A percentile compares a stretch with the other conserved stretches of the same genome.
These are phyloP conservation scores for Corymbia citriodora DNA, from an alignment of 441 rosid species.

Conservation along the genomic window DNA sequence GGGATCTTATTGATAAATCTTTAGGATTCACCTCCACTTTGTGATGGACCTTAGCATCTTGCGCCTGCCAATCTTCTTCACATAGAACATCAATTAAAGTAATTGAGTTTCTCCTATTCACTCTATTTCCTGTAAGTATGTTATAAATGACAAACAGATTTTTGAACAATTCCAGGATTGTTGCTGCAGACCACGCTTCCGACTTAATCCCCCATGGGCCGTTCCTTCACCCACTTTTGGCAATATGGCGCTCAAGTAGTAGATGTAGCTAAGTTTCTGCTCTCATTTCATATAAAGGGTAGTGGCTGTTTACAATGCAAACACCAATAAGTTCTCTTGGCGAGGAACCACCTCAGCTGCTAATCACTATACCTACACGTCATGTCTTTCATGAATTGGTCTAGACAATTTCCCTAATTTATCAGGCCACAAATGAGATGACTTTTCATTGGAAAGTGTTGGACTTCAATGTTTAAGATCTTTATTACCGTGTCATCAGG, in stretches of 20 bases:
- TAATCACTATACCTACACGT: not conserved
- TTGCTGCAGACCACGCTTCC: not conserved
- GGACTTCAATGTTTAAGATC: not conserved
- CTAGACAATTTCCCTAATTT: not conserved
- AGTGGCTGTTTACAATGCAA: not conserved
- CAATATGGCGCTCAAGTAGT: not conserved
- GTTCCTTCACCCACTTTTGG: not conserved
- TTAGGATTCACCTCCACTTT: not conserved
- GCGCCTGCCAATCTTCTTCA: not conserved
- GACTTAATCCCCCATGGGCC: not conserved
- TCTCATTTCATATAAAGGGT: not conserved
- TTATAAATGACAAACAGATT: not conserved
- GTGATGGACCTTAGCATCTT: not conserved
- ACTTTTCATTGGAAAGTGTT: not conserved
- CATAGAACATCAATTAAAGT: not conserved
- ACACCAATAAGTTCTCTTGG: not conserved
- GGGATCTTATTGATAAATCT: not conserved
- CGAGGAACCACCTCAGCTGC: not conserved
- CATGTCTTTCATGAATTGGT: not conserved
- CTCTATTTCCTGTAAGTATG: not conserved
- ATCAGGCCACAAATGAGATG: not conserved
- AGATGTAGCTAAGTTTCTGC: not conserved
- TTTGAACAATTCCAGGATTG: not conserved
- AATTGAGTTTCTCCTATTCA: not conserved
- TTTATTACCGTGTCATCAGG: not conserved